These are phyloP conservation scores for Crithidia mellificae DNA, from an alignment of 208 protist species.

Conservation along the genomic window DNA sequence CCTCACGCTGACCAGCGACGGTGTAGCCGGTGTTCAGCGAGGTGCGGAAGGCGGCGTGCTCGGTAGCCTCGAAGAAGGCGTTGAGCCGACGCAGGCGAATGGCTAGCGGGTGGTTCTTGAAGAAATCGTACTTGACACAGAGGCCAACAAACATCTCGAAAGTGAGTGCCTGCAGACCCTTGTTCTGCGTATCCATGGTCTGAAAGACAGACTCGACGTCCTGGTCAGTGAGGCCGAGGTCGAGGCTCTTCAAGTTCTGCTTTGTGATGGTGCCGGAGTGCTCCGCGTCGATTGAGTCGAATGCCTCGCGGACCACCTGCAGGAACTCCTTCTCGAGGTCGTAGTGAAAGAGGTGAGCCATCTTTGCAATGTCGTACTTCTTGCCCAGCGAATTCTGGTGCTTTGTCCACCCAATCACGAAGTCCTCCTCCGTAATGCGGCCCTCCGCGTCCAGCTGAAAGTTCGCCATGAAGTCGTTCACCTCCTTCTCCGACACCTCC, in stretches of 20 bases:
- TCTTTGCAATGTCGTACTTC: constrained; percentile 75
- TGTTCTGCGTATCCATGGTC: constrained; percentile 55
- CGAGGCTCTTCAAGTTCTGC: constrained; percentile 72
- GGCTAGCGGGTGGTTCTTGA: constrained; percentile 81
- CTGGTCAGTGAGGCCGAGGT: constrained; percentile 57
- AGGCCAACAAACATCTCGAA: constrained; percentile 86
- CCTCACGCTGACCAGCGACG: constrained; percentile 66
- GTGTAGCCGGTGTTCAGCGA: constrained; percentile 84
- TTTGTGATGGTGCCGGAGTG: constrained; percentile 79
- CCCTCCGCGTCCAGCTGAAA: constrained; percentile 76
- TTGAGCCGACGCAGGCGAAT: constrained; percentile 75
- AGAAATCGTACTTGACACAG: constrained; percentile 76
- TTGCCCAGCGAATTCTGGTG: constrained; percentile 80
- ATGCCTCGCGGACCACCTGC: constrained; percentile 67
- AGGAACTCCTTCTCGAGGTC: constrained; percentile 86
- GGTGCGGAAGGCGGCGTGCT: constrained; percentile 57
- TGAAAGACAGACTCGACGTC: constrained; percentile 74
- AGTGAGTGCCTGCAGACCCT: constrained; percentile 45
- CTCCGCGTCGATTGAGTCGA: constrained; percentile 81
- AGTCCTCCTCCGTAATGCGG: constrained; percentile 87
- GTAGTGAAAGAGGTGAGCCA: constrained; percentile 85
- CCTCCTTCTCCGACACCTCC: constrained; percentile 67
- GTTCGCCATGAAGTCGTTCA: constrained; percentile 78
- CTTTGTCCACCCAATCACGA: constrained; percentile 79
- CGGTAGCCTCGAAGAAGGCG: constrained; percentile 76